A percentile compares a stretch with the other conserved stretches of the same genome.
phyloP scores from a whole-genome alignment of 345 rosid species.

The Aurinia saxatilis region DNA sequence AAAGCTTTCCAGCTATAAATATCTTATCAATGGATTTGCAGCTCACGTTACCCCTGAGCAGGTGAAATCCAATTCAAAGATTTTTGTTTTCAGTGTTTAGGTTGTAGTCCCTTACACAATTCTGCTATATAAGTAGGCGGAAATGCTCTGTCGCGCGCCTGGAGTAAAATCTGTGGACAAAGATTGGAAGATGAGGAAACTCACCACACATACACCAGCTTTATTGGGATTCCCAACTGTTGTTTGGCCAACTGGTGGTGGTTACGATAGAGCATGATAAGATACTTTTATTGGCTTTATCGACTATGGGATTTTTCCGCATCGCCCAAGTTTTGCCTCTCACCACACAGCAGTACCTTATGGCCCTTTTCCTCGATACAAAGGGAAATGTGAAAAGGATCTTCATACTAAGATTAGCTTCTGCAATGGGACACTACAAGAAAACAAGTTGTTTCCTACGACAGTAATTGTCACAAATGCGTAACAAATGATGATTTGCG shows the following conservation, averaged over 20 bases:
- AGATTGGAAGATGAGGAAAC: slow-evolving; percentile 95
- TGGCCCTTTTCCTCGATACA: slow-evolving; percentile 77
- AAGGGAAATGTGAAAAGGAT: slow-evolving; percentile 92
- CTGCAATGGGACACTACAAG: slow-evolving; percentile 96
- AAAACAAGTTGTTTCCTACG: too few species aligned
- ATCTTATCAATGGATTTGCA: slow-evolving; percentile 92
- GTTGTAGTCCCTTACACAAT: slow-evolving; percentile 33
- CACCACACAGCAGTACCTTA: slow-evolving; percentile 61
- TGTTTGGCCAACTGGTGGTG: slow-evolving; percentile 99
- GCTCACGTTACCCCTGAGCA: slow-evolving; percentile 77
- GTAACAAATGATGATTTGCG: too few species aligned
- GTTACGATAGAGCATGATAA: slow-evolving; percentile 91
- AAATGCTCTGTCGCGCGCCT: slow-evolving; percentile 62
- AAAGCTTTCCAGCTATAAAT: slow-evolving; percentile 91
- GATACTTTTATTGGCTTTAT: slow-evolving; percentile 89
- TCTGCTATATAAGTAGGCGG: slow-evolving; percentile 77
- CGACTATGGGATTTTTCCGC: slow-evolving; percentile 91
- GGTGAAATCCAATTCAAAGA: slow-evolving; percentile 49
- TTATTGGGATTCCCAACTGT: slow-evolving; percentile 96
- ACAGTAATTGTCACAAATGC: too few species aligned
- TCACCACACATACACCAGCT: slow-evolving; percentile 95
- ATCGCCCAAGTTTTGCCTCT: slow-evolving; percentile 84
- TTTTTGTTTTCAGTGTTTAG: not conserved
- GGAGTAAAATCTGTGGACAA: slow-evolving; percentile 77
- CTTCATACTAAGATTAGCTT: slow-evolving; percentile 53